Evolutionary conservation across 345 rosid species (phyloP).

Genomic region (Xanthoceras sorbifolium): DNA sequence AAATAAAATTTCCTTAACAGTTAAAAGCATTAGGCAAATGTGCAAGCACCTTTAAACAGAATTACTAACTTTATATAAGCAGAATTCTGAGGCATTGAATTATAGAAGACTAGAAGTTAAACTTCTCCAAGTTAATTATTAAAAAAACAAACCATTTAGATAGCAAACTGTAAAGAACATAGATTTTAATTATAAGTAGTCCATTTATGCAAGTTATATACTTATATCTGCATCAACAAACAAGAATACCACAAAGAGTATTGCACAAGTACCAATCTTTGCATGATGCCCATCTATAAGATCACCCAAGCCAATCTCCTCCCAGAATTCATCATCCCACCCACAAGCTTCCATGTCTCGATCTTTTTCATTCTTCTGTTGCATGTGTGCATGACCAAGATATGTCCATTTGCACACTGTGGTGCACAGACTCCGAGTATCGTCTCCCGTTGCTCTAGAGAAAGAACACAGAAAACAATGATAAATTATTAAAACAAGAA

Average conservation of each 20-base stretch:
- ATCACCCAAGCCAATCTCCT: constrained; percentile 97
- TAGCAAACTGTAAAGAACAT: constrained; percentile 1
- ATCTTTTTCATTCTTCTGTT: constrained; percentile 66
- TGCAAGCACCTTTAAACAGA: neutral
- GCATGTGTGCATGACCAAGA: constrained; percentile 99
- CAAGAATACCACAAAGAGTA: constrained; percentile 21
- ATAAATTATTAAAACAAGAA: constrained; percentile 3
- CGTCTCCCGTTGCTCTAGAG: constrained; percentile 92
- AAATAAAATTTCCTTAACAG: neutral
- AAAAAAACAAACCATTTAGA: neutral
- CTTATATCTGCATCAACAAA: neutral
- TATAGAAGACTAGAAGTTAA: neutral
- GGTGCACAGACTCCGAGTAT: constrained; percentile 94
- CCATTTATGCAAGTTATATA: neutral
- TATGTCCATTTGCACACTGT: constrained; percentile 97
- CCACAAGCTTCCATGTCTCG: constrained; percentile 97
- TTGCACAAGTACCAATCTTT: constrained; percentile 64
- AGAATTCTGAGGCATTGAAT: neutral
- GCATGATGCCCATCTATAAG: constrained; percentile 93
- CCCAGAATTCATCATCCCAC: constrained; percentile 99
- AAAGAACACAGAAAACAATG: constrained; percentile 5
- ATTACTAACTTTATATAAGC: neutral
- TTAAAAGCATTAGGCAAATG: neutral
- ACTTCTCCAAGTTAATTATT: neutral
- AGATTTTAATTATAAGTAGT: neutral